Percentiles rank a stretch among this genome's conserved stretches.
These are phyloP conservation scores for Serendipita vermifera DNA, from an alignment of 768 basidiomycete species.

Conservation along the genomic window DNA sequence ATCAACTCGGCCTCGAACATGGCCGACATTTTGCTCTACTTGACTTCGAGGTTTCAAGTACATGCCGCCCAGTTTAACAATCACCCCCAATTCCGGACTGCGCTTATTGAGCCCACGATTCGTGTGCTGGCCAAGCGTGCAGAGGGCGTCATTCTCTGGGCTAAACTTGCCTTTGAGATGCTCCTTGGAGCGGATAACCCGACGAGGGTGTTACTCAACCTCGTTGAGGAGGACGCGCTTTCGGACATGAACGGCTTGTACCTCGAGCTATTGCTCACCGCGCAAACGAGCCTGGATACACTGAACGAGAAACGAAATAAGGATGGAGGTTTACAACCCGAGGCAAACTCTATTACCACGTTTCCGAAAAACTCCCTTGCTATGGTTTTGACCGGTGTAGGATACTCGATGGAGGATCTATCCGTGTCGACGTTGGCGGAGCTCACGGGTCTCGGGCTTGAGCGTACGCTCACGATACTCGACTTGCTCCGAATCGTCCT, in stretches of 20 bases:
- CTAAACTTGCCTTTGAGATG: slow-evolving; percentile 5
- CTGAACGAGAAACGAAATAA: neutral
- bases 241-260: neutral
- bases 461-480: neutral
- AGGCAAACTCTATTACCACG: neutral
- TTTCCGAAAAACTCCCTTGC: neutral
- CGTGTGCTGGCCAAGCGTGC: neutral
- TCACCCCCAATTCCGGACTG: neutral
- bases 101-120: slow-evolving; percentile 5
- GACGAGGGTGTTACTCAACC: slow-evolving; percentile 6
- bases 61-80: neutral
- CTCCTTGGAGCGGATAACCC: neutral
- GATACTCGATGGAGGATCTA: neutral
- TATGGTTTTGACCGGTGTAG: neutral
- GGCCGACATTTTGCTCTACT: slow-evolving; percentile 3
- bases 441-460: neutral
- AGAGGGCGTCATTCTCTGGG: slow-evolving; percentile 1
- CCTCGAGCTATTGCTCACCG: neutral
- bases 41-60: neutral
- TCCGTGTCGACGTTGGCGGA: neutral
- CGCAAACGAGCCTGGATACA: neutral
- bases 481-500: neutral
- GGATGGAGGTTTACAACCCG: too few relatives aligned
- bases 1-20: slow-evolving; percentile 3
- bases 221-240: neutral